Conservation (phyloP, 306 rosid genomes). For the Sesbania bispinosa region DNA sequence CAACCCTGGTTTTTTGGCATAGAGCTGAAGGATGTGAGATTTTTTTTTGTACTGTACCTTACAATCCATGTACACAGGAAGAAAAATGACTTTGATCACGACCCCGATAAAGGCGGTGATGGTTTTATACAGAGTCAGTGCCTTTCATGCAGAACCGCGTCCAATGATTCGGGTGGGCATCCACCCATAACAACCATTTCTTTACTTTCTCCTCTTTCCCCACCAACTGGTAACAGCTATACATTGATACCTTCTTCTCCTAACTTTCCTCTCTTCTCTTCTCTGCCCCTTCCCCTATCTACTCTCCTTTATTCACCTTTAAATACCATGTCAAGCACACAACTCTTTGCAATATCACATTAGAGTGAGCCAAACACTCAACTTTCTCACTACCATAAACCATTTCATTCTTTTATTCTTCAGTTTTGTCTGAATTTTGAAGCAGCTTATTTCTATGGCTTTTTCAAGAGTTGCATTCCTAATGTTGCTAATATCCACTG, state of each 20-base stretch:
- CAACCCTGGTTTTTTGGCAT: too few relatives aligned
- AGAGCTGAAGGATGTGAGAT: too few relatives aligned
- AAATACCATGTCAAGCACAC: not conserved
- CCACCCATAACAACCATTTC: not conserved
- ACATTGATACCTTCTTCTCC: conserved; percentile 7
- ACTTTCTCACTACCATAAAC: not conserved
- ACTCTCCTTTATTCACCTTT: not conserved
- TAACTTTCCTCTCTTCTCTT: not conserved
- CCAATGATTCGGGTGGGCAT: conserved; percentile 6
- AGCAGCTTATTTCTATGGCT: not conserved
- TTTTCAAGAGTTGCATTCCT: not conserved
- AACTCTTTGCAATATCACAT: not conserved
- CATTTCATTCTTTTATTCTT: not conserved
- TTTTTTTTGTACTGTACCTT: too few relatives aligned
- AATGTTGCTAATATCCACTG: not conserved
- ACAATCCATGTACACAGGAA: too few relatives aligned
- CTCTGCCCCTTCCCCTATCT: too few relatives aligned
- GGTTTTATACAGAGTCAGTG: not conserved
- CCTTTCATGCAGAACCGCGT: conserved; percentile 16
- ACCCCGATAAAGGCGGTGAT: not conserved
- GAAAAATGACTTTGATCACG: too few relatives aligned
- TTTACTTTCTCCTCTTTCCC: not conserved
- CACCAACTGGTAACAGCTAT: not conserved
- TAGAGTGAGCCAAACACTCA: not conserved
- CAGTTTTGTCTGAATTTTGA: not conserved